These are phyloP conservation scores for Licmophora abbreviata DNA, from an alignment of 108 stramenopile genomes.

Conservation along the genomic window DNA sequence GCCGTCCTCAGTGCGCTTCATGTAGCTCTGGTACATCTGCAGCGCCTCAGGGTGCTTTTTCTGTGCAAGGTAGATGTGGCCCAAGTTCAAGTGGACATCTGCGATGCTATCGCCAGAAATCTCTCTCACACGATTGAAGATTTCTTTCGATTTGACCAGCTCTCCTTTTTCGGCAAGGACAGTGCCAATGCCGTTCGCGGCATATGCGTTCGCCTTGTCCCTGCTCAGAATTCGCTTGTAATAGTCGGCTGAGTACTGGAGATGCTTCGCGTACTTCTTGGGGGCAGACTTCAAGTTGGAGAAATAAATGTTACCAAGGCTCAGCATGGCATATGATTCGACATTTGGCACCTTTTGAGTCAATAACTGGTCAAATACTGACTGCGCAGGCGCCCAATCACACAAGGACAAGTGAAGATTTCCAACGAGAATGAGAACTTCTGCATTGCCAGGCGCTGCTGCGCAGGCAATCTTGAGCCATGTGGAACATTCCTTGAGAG, in stretches of 20 bases:
- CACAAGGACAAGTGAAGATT: conserved; percentile 80
- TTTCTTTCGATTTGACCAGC: conserved; percentile 75
- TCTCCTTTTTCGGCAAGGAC: conserved; percentile 85
- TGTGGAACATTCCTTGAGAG: conserved; percentile 73
- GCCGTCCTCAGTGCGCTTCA: conserved; percentile 62
- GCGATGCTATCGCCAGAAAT: conserved; percentile 76
- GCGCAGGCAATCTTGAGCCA: conserved; percentile 82
- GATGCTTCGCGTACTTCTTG: conserved; percentile 61
- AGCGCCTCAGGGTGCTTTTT: conserved; percentile 82
- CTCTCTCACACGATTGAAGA: conserved; percentile 82
- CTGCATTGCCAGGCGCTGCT: conserved; percentile 76
- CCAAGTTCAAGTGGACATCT: conserved; percentile 75
- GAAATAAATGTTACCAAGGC: conserved; percentile 86
- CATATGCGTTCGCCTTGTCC: conserved; percentile 85
- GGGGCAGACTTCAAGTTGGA: conserved; percentile 60
- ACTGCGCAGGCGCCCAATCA: conserved; percentile 80
- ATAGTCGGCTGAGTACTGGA: conserved; percentile 70
- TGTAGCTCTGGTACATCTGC: conserved; percentile 84
- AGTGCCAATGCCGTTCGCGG: conserved; percentile 81
- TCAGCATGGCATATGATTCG: conserved; percentile 78
- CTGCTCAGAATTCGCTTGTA: conserved; percentile 67
- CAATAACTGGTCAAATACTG: conserved; percentile 75
- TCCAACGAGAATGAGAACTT: conserved; percentile 83
- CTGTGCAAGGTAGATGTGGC: conserved; percentile 79
- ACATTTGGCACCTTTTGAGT: conserved; percentile 68